Base-by-base conservation (phyloP, 2,329 filamentous ascomycete genomes). In the Cryphonectria carpinicola region DNA sequence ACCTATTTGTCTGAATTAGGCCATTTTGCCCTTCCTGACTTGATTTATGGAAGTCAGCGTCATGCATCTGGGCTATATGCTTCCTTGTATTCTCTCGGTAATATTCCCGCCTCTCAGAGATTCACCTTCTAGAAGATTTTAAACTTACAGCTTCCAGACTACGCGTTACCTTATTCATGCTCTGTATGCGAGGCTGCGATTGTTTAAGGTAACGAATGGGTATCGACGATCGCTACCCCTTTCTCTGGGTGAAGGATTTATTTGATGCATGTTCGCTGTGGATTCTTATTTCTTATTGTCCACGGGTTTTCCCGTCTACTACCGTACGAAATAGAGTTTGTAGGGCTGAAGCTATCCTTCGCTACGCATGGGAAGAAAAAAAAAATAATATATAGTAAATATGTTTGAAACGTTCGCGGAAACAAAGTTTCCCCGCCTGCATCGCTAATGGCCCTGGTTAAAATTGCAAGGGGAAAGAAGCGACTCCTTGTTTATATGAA, bases 361-460 rank as follows among this genome's bases (percentile, higher is more conserved):
- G 22, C 46, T 49, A n/a, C 7, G 22, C 46, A n/a, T 49, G 46
- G 46, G 32, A 25, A 4, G 19, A 39, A 32, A 32, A 32, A 25
- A 35, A 39, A 1, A 28, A 28, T 28, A 35, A 37, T 37, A 56
- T 28, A 28, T 14, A 25, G 25, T 28, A 22, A 35, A 37, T 70
- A 22, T 70, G 69, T 56, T 70, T 72, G 68, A 70, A 72, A 72
- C 70, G 64, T 61, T 39, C 41, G 62, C 61, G 58, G 46, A 56
- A 54, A 72, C 61, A 35, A 65, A 62, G 65, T 61, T 68, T 72
- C 65, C 65, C 70, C 64, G 49, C 49, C 67, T 28, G 39, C 39
- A 49, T 58, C 61, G 61, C 64, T 65, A 39, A 39, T 1, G 35
- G 19, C 1, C 35, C n/a, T 56, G 46, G 25, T 25, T 13, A 58